These are phyloP conservation scores for Suillus luteus DNA, from an alignment of 768 basidiomycete genomes.

Conservation along the genomic window DNA sequence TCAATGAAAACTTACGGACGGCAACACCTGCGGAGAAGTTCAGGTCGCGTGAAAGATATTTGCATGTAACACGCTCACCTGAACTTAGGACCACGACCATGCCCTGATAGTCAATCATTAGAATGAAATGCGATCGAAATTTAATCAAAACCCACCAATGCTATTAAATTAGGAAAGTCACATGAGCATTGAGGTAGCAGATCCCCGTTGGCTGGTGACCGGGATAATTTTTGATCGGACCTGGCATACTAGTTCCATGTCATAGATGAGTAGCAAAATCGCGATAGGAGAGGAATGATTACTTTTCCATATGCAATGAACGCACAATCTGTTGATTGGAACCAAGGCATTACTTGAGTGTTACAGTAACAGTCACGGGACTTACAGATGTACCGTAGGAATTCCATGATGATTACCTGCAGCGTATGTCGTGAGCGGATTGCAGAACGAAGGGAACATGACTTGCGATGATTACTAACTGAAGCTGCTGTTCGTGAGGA, in stretches of 20 bases:
- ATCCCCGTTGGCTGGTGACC: too few relatives aligned
- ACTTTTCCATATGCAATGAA: slow-evolving; percentile 3
- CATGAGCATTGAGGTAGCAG: too few relatives aligned
- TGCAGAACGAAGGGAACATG: background rate
- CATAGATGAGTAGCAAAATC: too few relatives aligned
- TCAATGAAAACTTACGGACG: background rate
- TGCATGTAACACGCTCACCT: background rate
- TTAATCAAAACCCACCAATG: background rate
- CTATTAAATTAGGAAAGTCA: too few relatives aligned
- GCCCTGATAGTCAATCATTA: background rate
- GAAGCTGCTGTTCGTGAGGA: background rate
- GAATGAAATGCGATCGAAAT: background rate
- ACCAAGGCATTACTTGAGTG: background rate
- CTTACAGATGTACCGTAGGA: background rate
- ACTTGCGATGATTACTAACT: background rate
- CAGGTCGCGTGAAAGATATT: background rate
- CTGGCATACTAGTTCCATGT: background rate
- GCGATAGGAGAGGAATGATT: background rate
- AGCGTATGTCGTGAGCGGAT: background rate
- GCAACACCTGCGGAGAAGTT: background rate
- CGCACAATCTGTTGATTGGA: background rate
- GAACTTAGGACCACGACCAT: background rate
- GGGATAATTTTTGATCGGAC: background rate
- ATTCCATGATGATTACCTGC: background rate
- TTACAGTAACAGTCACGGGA: background rate